Percentiles rank a stretch among this genome's conserved stretches.
phyloP scores from a whole-genome alignment of 1,284 basidiomycete genomes.

The Puccinia horiana region DNA sequence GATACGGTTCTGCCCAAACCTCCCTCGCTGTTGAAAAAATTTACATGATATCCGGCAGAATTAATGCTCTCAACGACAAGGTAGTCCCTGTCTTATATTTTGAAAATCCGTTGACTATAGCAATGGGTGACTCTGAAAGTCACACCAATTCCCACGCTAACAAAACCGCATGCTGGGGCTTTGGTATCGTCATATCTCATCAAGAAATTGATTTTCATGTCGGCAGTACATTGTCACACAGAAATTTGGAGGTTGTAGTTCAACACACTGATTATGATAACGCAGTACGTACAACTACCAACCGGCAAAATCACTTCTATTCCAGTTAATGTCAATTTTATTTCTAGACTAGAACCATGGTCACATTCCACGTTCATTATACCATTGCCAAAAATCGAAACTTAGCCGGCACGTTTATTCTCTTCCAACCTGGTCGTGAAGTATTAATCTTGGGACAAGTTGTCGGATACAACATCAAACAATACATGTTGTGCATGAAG shows the following conservation, averaged over 20 bases:
- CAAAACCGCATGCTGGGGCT: background rate
- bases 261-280: too few species aligned
- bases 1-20: background rate
- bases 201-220: too few species aligned
- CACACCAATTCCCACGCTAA: background rate
- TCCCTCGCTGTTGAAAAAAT: background rate
- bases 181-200: background rate
- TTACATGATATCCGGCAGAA: background rate
- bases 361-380: background rate
- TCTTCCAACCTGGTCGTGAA: background rate
- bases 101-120: background rate
- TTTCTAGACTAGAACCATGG: background rate
- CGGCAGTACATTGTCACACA: too few species aligned
- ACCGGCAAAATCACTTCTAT: too few species aligned
- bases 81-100: background rate
- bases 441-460: background rate
- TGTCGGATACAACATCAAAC: background rate
- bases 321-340: background rate
- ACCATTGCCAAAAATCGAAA: background rate
- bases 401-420: background rate
- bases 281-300: too few species aligned
- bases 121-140: background rate
- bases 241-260: too few species aligned
- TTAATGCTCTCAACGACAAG: background rate
- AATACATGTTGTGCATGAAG: too few species aligned